phyloP scores from a whole-genome alignment of 306 rosid species.

The Lupinus albus region DNA sequence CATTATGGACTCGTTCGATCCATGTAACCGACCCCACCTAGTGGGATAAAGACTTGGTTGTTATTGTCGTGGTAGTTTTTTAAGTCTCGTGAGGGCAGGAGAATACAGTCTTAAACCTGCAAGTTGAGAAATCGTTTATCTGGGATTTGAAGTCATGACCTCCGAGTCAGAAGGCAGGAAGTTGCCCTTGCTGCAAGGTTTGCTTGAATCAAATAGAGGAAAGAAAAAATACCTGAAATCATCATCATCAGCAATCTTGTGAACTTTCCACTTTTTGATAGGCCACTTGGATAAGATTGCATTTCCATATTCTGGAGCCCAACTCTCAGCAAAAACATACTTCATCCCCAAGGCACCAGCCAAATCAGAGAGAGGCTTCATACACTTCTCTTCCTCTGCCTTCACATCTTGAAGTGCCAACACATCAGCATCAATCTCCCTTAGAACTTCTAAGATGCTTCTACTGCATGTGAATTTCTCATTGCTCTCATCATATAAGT shows the following conservation, averaged over 20 bases:
- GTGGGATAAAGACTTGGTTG: no score
- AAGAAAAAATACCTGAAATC: slow-evolving; percentile 68
- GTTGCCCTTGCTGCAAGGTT: no score
- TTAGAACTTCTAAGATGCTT: slow-evolving; percentile 73
- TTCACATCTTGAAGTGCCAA: slow-evolving; percentile 85
- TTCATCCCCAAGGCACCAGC: slow-evolving; percentile 86
- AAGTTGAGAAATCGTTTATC: no score
- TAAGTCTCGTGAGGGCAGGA: no score
- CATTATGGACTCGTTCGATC: no score
- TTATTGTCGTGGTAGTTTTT: no score
- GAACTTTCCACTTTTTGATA: slow-evolving; percentile 75
- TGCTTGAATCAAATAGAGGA: neutral
- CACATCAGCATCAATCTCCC: slow-evolving; percentile 80
- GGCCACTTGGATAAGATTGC: slow-evolving; percentile 92
- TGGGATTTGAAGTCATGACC: no score
- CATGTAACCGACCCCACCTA: no score
- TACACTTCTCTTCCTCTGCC: slow-evolving; percentile 81
- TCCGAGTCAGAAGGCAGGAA: no score
- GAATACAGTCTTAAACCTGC: no score
- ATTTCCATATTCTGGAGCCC: slow-evolving; percentile 95
- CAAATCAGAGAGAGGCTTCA: slow-evolving; percentile 85
- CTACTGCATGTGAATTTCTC: slow-evolving; percentile 59
- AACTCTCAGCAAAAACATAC: slow-evolving; percentile 88
- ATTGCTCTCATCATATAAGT: slow-evolving; percentile 50
- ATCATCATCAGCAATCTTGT: slow-evolving; percentile 82